Evolutionary conservation across 108 stramenopile species (phyloP), one percentile per base, ranked within the genome.

Genomic region (Cyclotella cryptica): DNA sequence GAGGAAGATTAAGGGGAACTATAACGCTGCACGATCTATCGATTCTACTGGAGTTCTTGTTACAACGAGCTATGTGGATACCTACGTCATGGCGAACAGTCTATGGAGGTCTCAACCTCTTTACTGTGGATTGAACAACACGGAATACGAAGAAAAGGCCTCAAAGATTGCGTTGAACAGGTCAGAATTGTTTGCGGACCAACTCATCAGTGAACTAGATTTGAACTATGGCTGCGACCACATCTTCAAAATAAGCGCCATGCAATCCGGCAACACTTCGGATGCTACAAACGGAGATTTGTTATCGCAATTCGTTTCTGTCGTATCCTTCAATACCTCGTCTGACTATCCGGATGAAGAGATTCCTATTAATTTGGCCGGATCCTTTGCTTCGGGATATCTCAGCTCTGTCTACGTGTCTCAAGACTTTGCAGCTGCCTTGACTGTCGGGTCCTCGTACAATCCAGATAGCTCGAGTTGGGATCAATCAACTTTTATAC

Each of bases 171-270:
- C 79, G 43, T 22, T 78, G 44, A 78, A 76, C 28, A 63, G 62
- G 58, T 71, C 76, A 3, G 79, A 77, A 39, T 26, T 29, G 19
- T 84, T 84, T 70, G 43, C 44, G 28, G 71, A 81, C 10, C 69
- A 72, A 28, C 45, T 84, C 80, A 21, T 84, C 39, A 69, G 75
- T 21, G 84, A 84, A 29, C 59, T 84, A 45, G 55, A 77, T 41
- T 26, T 81, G 40, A 29, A 67, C 21, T 43, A 59, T 60, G 84
- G 63, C 19, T 84, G 84, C 61, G 70, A 61, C 19, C 44, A 45
- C 27, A 84, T 84, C 35, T 81, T 84, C 21, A 59, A 78, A 58
- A 55, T 81, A 39, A 69, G 79, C 68, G 74, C 84, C 0, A 84
- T 81, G 70, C 80, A 84, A 49, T 59, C 80, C 18, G 84, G 80